Base-by-base conservation (phyloP, 345 rosid genomes). In the Garcia nutans region DNA sequence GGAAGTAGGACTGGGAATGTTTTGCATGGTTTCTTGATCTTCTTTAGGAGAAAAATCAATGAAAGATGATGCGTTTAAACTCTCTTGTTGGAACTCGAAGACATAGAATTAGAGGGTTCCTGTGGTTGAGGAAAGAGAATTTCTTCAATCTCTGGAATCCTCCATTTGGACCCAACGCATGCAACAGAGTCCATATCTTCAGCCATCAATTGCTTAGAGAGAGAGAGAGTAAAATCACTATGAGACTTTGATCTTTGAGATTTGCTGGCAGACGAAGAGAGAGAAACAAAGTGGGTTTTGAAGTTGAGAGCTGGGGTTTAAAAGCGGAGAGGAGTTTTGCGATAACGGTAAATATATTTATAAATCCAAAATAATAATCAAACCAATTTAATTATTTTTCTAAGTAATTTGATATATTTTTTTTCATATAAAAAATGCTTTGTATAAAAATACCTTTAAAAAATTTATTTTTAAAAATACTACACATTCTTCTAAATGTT, bases 101-200 rank as follows among this genome's bases (percentile, higher is more conserved):
- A 54, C 44, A 61, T 37, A 59, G 67, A 41, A 81, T n/a, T 6
- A 6, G 68, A 67, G 44, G 26, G 61, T 41, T 69, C 69, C 10
- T 62, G 22, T 8, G 15, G 72, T 1, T 16, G 71, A 3, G 64
- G 77, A 62, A 70, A 33, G 45, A 42, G 74, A 64, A 74, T 44
- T 56, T 80, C 76, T 74, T 77, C 74, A 1, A 69, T 47, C 56
- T 74, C 76, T 11, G 68, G 15, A 22, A 59, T 75, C 72, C 71
- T 79, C 59, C 73, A 59, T 66, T 78, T 63, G 47, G 75, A 68
- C 55, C 28, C 72, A 74, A 74, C 68, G 37, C 6, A 56, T 9
- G 76, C 22, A 52, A 71, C 77, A 31, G 74, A 63, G 9, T 71
- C 79, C 62, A 68, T 23, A 65, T 56, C 63, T 4, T 72, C 82